Evolutionary conservation across 2,329 filamentous ascomycete species (phyloP).

Genomic region (Xylariaceae sp.): DNA sequence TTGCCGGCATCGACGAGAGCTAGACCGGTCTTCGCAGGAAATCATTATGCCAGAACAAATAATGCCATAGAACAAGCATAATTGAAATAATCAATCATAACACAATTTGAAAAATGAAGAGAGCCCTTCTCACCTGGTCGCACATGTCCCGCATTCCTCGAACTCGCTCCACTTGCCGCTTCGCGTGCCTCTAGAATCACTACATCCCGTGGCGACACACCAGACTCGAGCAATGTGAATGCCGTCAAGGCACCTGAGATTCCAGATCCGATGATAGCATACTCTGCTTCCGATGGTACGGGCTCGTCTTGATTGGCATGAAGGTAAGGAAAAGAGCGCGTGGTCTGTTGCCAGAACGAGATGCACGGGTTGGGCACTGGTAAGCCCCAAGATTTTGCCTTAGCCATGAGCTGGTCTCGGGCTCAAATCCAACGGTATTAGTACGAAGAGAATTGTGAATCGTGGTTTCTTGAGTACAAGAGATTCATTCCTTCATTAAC

Average conservation of each 20-base stretch:
- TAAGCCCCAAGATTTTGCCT: slow-evolving; percentile 4
- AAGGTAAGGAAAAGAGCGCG: slow-evolving; percentile 36
- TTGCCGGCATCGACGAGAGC: no score
- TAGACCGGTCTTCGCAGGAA: no score
- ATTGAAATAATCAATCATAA: no score
- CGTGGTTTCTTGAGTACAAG: no score
- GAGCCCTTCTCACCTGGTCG: slow-evolving; percentile 23
- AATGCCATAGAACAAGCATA: no score
- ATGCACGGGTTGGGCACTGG: slow-evolving; percentile 20
- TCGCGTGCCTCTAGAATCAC: slow-evolving; percentile 40
- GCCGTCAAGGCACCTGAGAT: slow-evolving; percentile 37
- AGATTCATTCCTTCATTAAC: no score
- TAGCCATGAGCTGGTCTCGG: background rate
- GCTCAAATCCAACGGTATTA: no score
- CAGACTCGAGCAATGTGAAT: slow-evolving; percentile 33
- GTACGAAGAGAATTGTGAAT: no score
- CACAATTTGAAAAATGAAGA: no score
- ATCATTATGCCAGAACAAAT: no score
- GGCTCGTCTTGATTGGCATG: slow-evolving; percentile 29
- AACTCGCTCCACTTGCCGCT: slow-evolving; percentile 39
- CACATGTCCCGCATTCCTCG: slow-evolving; percentile 41
- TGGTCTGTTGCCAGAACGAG: slow-evolving; percentile 41
- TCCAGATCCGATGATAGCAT: slow-evolving; percentile 39
- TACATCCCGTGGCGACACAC: slow-evolving; percentile 29
- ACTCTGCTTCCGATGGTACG: slow-evolving; percentile 18